These are phyloP conservation scores for Endocalyx cinctus DNA, from an alignment of 2,329 filamentous ascomycete genomes.

Conservation along the genomic window DNA sequence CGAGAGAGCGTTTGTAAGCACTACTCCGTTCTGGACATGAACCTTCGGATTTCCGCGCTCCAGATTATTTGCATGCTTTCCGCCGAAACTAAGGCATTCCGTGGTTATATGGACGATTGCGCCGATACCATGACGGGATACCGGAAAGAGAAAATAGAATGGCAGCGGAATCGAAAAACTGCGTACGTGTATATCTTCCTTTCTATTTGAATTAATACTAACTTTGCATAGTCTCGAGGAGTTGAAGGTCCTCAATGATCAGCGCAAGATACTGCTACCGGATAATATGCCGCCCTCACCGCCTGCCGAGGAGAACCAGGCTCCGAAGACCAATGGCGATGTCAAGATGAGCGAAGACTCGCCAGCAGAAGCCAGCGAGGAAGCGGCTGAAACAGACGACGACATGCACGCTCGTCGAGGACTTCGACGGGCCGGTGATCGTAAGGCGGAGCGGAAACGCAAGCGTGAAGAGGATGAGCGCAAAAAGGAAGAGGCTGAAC, in stretches of 20 bases:
- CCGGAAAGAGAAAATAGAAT: constrained; percentile 92
- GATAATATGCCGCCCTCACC: constrained; percentile 67
- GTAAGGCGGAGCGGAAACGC: constrained; percentile 66
- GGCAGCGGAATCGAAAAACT: constrained; percentile 71
- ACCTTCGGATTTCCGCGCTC: constrained; percentile 72
- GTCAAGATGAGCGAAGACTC: constrained; percentile 64
- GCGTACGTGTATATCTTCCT: constrained; percentile 41
- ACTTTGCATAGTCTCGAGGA: constrained; percentile 58
- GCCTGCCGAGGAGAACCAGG: constrained; percentile 36
- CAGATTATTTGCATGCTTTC: constrained; percentile 85
- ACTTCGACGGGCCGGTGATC: constrained; percentile 59
- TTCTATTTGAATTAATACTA: constrained; percentile 13
- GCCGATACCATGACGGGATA: constrained; percentile 91
- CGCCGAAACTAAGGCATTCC: constrained; percentile 78
- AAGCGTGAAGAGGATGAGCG: constrained; percentile 71
- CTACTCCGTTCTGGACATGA: constrained; percentile 76
- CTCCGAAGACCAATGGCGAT: constrained; percentile 48
- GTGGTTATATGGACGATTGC: constrained; percentile 86
- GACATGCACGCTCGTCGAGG: constrained; percentile 51
- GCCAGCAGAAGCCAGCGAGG: constrained; percentile 52
- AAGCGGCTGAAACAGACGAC: constrained; percentile 64
- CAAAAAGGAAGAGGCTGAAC: constrained; percentile 64
- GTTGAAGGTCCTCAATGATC: constrained; percentile 64
- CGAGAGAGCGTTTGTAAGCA: constrained; percentile 67
- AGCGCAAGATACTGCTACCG: constrained; percentile 67